These are phyloP conservation scores for Paecilomyces formosus DNA, from an alignment of 2,329 filamentous ascomycete species.

Conservation along the genomic window DNA sequence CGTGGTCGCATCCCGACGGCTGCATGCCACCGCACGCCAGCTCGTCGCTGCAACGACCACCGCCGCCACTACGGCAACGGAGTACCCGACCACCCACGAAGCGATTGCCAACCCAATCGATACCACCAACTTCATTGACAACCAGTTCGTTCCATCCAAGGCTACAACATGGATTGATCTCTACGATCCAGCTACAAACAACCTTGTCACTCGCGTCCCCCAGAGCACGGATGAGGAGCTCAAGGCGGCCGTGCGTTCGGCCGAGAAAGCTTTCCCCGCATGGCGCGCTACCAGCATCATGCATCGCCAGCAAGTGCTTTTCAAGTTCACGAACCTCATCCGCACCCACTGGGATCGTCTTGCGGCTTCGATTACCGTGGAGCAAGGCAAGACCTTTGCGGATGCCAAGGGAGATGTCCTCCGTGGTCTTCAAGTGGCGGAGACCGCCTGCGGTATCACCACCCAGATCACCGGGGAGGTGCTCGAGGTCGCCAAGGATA, in stretches of 20 bases:
- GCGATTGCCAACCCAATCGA: constrained; percentile 48
- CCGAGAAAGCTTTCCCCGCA: constrained; percentile 55
- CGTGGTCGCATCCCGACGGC: constrained; percentile 18
- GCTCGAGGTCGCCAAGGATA: constrained; percentile 62
- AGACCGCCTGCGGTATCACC: constrained; percentile 61
- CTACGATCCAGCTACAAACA: constrained; percentile 59
- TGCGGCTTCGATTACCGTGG: constrained; percentile 58
- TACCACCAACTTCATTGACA: constrained; percentile 59
- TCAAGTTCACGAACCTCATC: constrained; percentile 58
- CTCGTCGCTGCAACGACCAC: constrained; percentile 43
- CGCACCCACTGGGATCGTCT: constrained; percentile 58
- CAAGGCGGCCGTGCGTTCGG: constrained; percentile 53
- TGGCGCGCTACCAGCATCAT: constrained; percentile 57
- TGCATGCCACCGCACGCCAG: constrained; percentile 51
- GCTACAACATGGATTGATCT: constrained; percentile 57
- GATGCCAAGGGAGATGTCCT: constrained; percentile 62
- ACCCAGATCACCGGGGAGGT: constrained; percentile 59
- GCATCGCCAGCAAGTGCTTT: constrained; percentile 56
- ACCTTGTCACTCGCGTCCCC: constrained; percentile 57
- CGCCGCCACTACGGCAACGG: constrained; percentile 41
- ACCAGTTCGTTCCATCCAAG: constrained; percentile 52
- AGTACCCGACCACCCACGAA: constrained; percentile 51
- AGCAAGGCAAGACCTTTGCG: constrained; percentile 62
- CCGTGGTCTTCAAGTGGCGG: constrained; percentile 58
- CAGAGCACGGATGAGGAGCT: constrained; percentile 60